Evolutionary conservation across 306 rosid species (phyloP), one percentile per base, ranked within the genome.

Genomic region (Castanea sativa): DNA sequence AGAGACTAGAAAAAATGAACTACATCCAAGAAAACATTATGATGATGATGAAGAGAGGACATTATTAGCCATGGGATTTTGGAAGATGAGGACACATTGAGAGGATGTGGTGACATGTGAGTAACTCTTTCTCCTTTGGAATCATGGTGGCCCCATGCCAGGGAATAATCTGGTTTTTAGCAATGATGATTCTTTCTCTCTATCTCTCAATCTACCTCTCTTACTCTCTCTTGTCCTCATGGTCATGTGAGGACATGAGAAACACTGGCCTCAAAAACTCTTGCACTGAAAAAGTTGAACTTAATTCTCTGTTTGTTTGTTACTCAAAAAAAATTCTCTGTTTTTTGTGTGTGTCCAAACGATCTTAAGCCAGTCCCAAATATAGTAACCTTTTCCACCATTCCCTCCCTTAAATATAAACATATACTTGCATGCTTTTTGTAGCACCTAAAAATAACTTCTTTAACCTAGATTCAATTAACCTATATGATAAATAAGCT

Each of bases 91-190:
- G 86, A 87, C 85, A 80, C 64, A 74, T 65, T n/a, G 85, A 78
- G 80, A 78, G 84, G 92, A 83, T 91, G 81, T 79, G 78, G 85
- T 89, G 90, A 89, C 93, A 87, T 86, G 89, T 91, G 89, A 91
- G 82, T 73, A 32, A 49, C 55, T 61, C 69, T 83, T 69, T 76
- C 53, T 33, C 73, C 52, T 84, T 81, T 80, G 83, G 85, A 87
- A 89, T 85, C 78, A 85, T 79, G 78, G 85, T 88, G 93, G 89
- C 85, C 88, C 88, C 90, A 81, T 86, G 92, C 72, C 92, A 91
- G 86, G 52, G 90, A 89, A 89, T 88, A 83, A 86, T 87, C 79
- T 78, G 86, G 87, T 89, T 81, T 82, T 55, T 81, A 60, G 92
- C 86, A 89, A 91, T 86, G 69, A 91, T 91, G 88, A 84, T 83